Evolutionary conservation across 768 basidiomycete species (phyloP), one percentile per base, ranked within the genome.

Genomic region (Mycena polygramma): DNA sequence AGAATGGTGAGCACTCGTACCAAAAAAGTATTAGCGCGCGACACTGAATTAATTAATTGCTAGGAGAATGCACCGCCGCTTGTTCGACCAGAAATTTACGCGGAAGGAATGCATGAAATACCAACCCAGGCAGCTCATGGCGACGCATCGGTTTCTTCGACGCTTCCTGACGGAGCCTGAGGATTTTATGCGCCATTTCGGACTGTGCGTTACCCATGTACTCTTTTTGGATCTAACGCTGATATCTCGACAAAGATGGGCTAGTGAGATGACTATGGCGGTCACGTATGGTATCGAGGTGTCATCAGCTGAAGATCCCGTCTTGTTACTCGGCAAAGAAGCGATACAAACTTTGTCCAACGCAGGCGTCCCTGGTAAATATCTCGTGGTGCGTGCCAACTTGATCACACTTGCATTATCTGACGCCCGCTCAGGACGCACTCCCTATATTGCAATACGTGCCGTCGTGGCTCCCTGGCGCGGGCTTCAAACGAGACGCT

Each of bases 201-300:
- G 71, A 70, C 77, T 79, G 83, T 83, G 65, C 60, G 82, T 46
- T 37, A 14, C 30, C 11, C 24, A 11, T 24, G 15, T 41, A 19
- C 19, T 45, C 14, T 57, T 7, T 15, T 7, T 22, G 9, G 24
- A 9, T 24, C 35, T 46, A 6, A 45, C 8, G 19, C 19, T 2
- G 0, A 46, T n/a, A 1, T 35, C 30, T 35, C 4, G 30, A 6
- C 30, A 30, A 4, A 73, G 74, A 19, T 69, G 75, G 49, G 70
- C 77, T 9, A 78, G 77, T 20, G 80, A 76, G 1, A 74, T 79
- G 10, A 79, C 80, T 1, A 70, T 82, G 20, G 65, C 73, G 0
- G 37, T 81, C 11, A 72, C 81, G 0, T 79, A 81, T 60, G 82
- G 82, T 2, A 75, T 81, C 53, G 61, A 77, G 35, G 71, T 79